Evolutionary conservation across 331 rosid genomes (phyloP).

Genomic region (Malus hybrid): DNA sequence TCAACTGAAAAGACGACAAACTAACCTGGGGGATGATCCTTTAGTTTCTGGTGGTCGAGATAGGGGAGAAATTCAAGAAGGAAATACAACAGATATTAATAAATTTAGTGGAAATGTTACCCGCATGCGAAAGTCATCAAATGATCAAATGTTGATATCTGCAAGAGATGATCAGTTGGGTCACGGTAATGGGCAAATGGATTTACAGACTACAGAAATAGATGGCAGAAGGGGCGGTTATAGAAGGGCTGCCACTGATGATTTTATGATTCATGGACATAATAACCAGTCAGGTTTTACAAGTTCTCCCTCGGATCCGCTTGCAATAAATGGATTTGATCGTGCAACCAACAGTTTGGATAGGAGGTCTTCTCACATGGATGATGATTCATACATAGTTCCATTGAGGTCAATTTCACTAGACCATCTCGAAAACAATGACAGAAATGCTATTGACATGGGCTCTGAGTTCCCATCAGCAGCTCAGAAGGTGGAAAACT

Average conservation of each 20-base stretch:
- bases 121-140: slow-evolving; percentile 42
- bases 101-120: slow-evolving; percentile 40
- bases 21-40: slow-evolving; percentile 55
- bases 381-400: slow-evolving; percentile 82
- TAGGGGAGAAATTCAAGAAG: slow-evolving; percentile 43
- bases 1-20: slow-evolving; percentile 38
- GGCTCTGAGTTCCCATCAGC: slow-evolving; percentile 64
- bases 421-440: slow-evolving; percentile 42
- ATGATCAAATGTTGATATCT: slow-evolving; percentile 47
- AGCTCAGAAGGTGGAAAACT: slow-evolving; percentile 40
- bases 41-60: slow-evolving; percentile 41
- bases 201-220: slow-evolving; percentile 58
- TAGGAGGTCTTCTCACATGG: slow-evolving; percentile 46
- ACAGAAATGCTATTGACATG: slow-evolving; percentile 70
- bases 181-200: slow-evolving; percentile 25
- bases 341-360: slow-evolving; percentile 32
- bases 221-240: slow-evolving; percentile 52
- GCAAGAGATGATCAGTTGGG: slow-evolving; percentile 34
- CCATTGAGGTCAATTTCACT: slow-evolving; percentile 47
- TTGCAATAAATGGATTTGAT: slow-evolving; percentile 48
- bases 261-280: slow-evolving; percentile 57
- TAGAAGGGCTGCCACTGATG: slow-evolving; percentile 50
- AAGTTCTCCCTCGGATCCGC: slow-evolving; percentile 35
- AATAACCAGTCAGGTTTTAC: slow-evolving; percentile 32
- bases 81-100: slow-evolving; percentile 39